phyloP scores from a whole-genome alignment of 2,329 filamentous ascomycete genomes.

The Colletotrichum spaethianum region DNA sequence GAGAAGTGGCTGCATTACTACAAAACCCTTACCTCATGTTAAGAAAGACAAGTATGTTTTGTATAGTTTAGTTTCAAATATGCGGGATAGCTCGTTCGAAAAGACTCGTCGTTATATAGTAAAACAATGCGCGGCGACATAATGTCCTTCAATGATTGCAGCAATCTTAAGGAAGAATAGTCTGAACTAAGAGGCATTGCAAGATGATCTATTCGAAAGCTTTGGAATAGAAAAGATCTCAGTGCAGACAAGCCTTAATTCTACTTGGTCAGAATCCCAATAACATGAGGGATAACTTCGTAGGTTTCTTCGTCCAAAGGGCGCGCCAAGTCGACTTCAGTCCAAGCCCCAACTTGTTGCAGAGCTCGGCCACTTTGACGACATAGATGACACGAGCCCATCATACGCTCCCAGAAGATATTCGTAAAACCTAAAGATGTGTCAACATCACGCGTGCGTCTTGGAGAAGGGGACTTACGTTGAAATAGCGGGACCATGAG shows the following conservation, averaged over 20 bases:
- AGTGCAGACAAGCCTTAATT: too few species aligned
- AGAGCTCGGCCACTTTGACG: not conserved
- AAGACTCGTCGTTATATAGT: too few species aligned
- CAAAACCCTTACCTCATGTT: too few species aligned
- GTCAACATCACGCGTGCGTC: not conserved
- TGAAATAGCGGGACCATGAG: slow-evolving; percentile 57
- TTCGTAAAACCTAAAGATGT: slow-evolving; percentile 54
- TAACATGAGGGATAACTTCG: slow-evolving; percentile 14
- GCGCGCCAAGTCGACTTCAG: slow-evolving; percentile 3
- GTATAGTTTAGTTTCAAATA: too few species aligned
- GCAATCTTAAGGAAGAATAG: too few species aligned
- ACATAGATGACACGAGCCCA: slow-evolving; percentile 18
- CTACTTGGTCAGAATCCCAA: slow-evolving; percentile 16
- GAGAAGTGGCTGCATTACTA: too few species aligned
- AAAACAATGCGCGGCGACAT: too few species aligned
- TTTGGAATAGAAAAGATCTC: not conserved
- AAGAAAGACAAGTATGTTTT: too few species aligned
- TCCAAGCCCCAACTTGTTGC: slow-evolving; percentile 5
- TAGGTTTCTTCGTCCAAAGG: slow-evolving; percentile 6
- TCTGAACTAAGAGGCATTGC: too few species aligned
- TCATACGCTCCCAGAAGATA: slow-evolving; percentile 56
- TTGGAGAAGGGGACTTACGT: slow-evolving; percentile 48
- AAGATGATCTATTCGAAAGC: not conserved
- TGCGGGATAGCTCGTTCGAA: too few species aligned
- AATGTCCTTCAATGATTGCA: too few species aligned